A percentile compares a stretch with the other conserved stretches of the same genome.
Conservation (phyloP, 495 filamentous ascomycete genomes). For the Neurospora sp. region DNA sequence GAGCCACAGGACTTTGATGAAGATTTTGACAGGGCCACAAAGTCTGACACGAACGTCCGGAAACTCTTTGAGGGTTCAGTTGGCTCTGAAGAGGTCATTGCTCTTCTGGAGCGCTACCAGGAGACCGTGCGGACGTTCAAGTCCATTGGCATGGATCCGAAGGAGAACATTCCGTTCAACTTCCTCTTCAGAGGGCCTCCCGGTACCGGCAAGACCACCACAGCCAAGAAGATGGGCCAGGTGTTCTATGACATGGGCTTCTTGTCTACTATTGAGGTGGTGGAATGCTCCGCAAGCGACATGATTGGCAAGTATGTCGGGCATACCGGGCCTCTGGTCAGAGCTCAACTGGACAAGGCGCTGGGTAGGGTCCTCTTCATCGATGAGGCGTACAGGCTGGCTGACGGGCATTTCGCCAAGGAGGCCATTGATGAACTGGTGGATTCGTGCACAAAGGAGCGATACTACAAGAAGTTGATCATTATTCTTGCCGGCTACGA, state of each 20-base stretch:
- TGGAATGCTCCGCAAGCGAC: slow-evolving; percentile 52
- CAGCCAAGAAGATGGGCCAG: slow-evolving; percentile 60
- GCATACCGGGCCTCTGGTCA: slow-evolving; percentile 54
- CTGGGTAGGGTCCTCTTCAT: slow-evolving; percentile 56
- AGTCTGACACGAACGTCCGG: slow-evolving; percentile 39
- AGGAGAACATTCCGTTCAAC: slow-evolving; percentile 30
- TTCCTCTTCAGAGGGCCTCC: slow-evolving; percentile 35
- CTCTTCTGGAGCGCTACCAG: slow-evolving; percentile 50
- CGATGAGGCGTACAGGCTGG: slow-evolving; percentile 59
- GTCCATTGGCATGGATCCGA: slow-evolving; percentile 48
- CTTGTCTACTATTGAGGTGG: slow-evolving; percentile 41
- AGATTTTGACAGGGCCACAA: slow-evolving; percentile 47
- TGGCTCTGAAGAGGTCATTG: slow-evolving; percentile 53
- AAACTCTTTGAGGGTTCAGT: slow-evolving; percentile 56
- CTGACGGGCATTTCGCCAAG: slow-evolving; percentile 47
- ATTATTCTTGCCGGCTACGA: slow-evolving; percentile 70
- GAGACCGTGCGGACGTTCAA: slow-evolving; percentile 43
- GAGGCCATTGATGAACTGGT: slow-evolving; percentile 70
- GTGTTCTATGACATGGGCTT: slow-evolving; percentile 66
- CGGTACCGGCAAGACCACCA: slow-evolving; percentile 66
- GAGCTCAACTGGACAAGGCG: slow-evolving; percentile 44
- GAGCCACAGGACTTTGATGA: slow-evolving; percentile 60
- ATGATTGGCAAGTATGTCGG: slow-evolving; percentile 53
- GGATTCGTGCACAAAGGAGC: slow-evolving; percentile 54
- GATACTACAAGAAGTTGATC: slow-evolving; percentile 53